Evolutionary conservation across 306 rosid species (phyloP).

Genomic region (Argentina anserina): DNA sequence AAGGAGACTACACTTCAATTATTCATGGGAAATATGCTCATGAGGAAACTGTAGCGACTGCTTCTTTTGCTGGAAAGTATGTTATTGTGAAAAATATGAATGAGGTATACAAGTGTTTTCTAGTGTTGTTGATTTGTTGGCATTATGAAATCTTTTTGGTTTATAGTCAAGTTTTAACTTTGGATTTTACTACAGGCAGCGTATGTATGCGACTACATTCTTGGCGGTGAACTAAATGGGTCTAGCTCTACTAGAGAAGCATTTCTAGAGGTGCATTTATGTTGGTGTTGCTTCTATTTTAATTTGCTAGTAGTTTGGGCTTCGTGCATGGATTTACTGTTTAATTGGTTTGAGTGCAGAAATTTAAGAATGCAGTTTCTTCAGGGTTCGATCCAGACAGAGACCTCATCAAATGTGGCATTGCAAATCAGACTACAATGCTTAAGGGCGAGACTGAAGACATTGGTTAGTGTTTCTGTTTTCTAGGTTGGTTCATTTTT

Average conservation of each 20-base stretch:
- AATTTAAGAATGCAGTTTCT: slow-evolving; percentile 84
- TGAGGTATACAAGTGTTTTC: slow-evolving; percentile 48
- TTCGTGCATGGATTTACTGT: slow-evolving; percentile 10
- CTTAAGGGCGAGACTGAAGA: slow-evolving; percentile 99
- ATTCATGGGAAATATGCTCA: slow-evolving; percentile 92
- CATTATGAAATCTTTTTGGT: neutral
- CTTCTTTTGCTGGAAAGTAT: slow-evolving; percentile 93
- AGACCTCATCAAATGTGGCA: slow-evolving; percentile 67
- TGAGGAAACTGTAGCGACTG: slow-evolving; percentile 94
- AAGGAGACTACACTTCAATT: slow-evolving; percentile 83
- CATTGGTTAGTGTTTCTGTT: slow-evolving; percentile 56
- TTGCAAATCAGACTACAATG: slow-evolving; percentile 99
- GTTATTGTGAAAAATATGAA: slow-evolving; percentile 79
- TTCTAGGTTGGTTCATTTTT: neutral
- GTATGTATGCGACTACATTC: slow-evolving; percentile 90
- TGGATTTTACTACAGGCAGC: slow-evolving; percentile 51
- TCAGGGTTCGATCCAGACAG: slow-evolving; percentile 77
- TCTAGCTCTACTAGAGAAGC: slow-evolving; percentile 88
- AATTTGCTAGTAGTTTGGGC: slow-evolving; percentile 8
- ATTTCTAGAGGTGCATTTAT: slow-evolving; percentile 55
- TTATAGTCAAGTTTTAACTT: neutral
- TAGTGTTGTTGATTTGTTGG: neutral
- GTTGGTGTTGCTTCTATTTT: slow-evolving; percentile 12
- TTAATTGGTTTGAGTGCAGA: slow-evolving; percentile 46
- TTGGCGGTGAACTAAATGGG: slow-evolving; percentile 79